A percentile compares a stretch with the other conserved stretches of the same genome.
Conservation (phyloP, 2,329 filamentous ascomycete genomes). For the Pyricularia sp. region DNA sequence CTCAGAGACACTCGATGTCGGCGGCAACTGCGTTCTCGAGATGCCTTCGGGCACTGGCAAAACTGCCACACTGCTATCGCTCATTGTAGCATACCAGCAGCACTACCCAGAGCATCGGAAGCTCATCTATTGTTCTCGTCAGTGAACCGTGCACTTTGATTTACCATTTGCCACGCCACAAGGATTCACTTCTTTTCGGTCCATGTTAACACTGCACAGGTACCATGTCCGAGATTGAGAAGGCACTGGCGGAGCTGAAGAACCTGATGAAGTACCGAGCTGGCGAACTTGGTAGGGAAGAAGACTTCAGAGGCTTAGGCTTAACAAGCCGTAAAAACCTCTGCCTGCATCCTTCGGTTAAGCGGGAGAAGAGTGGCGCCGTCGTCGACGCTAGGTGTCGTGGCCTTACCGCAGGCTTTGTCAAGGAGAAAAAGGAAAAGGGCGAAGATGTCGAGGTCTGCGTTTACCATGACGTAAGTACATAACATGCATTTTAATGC, state of each 20-base stretch:
- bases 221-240: constrained; percentile 99
- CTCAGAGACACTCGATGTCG: constrained; percentile 69
- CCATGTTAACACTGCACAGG: constrained; percentile 22
- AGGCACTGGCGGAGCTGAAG: constrained; percentile 83
- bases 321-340: constrained; percentile 94
- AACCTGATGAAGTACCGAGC: constrained; percentile 89
- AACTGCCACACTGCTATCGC: constrained; percentile 84
- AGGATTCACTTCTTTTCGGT: background rate
- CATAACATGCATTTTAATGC: background rate
- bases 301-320: constrained; percentile 87
- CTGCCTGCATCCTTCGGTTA: constrained; percentile 91
- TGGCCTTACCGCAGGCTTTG: constrained; percentile 89
- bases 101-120: constrained; percentile 88
- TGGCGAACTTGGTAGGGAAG: constrained; percentile 75
- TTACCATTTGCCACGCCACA: background rate
- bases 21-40: constrained; percentile 90
- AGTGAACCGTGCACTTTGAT: constrained; percentile 5
- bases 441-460: constrained; percentile 92
- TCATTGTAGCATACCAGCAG: constrained; percentile 95
- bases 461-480: constrained; percentile 75
- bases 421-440: constrained; percentile 92
- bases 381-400: constrained; percentile 93
- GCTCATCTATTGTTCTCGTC: constrained; percentile 94
- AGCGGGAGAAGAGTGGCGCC: constrained; percentile 85
- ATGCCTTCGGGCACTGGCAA: constrained; percentile 99